Base-by-base conservation (phyloP, 163 green algal species). In the Scenedesmus sp. region DNA sequence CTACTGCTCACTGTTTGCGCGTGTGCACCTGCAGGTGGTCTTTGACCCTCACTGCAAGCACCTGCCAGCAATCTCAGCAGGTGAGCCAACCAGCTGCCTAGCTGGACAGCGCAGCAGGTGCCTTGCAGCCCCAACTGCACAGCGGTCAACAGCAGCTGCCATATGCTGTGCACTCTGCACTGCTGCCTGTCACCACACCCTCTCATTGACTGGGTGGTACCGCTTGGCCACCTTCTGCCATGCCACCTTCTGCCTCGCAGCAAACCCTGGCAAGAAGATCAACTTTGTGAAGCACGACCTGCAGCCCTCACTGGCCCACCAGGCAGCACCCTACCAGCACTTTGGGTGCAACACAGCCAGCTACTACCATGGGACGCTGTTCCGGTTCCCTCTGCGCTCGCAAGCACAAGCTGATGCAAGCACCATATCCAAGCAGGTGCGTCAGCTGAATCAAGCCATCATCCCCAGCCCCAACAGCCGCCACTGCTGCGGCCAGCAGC, bases 341-440 rank as follows among this genome's bases (percentile, higher is more conserved):
- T 95, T 95, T 92, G 94, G 93, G 18, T 95, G 93, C 49, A 88
- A 96, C 90, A 90, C 95, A 51, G 83, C 56, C 6, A 26, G 44
- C 3, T 56, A 86, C 18, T 98, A 94, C 89, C 72, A 43, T 0
- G 95, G 92, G 13, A 98, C 96, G 6, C 84, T 98, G 22, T 98
- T 98, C 92, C 92, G 96, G 20, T 97, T 98, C 73, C 96, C 96
- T 4, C 93, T 98, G 68, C 93, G 96, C 5, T 96, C 94, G 24
- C 49, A 83, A 16, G 90, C 85, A 59, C 94, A 96, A 46, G 96
- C 96, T 20, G 87, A 82, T 7, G 44, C 37, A 6, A 96, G 93
- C 94, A 93, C 88, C n/a, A 96, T 98, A 26, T 96, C 93, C 40
- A 96, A 96, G 88, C 95, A 97, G 95, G 94, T 95, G 44, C 1